phyloP scores from a whole-genome alignment of 257 asterid genomes.

The Capsicum pubescens region DNA sequence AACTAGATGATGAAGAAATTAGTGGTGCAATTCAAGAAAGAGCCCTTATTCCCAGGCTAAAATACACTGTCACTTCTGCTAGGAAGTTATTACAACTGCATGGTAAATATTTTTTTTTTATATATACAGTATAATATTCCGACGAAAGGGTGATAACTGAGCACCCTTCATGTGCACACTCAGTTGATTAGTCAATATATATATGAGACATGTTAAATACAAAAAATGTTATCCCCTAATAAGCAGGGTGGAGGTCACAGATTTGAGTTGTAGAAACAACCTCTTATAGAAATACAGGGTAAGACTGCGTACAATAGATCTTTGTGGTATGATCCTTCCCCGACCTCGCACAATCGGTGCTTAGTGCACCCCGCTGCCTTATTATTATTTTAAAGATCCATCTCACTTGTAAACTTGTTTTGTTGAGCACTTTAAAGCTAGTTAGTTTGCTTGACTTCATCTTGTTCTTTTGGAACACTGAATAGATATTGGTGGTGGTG shows the following conservation, averaged over 20 bases:
- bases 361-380: no score
- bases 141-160: neutral
- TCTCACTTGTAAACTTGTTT: neutral
- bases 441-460: neutral
- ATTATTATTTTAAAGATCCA: no score
- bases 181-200: no score
- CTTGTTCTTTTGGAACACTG: neutral
- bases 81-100: constrained; percentile 40
- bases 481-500: neutral
- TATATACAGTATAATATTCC: neutral
- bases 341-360: no score
- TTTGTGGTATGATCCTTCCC: no score
- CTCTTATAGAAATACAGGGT: no score
- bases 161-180: neutral
- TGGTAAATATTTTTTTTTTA: constrained; percentile 26
- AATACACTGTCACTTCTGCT: constrained; percentile 31
- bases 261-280: no score
- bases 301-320: no score
- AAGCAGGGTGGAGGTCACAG: no score
- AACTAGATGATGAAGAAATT: constrained; percentile 35
- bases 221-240: no score
- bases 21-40: constrained; percentile 37
- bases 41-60: constrained; percentile 40
- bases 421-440: neutral
- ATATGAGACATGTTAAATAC: no score